Conservation (phyloP, 768 basidiomycete species). For the Artomyces pyxidatus region DNA sequence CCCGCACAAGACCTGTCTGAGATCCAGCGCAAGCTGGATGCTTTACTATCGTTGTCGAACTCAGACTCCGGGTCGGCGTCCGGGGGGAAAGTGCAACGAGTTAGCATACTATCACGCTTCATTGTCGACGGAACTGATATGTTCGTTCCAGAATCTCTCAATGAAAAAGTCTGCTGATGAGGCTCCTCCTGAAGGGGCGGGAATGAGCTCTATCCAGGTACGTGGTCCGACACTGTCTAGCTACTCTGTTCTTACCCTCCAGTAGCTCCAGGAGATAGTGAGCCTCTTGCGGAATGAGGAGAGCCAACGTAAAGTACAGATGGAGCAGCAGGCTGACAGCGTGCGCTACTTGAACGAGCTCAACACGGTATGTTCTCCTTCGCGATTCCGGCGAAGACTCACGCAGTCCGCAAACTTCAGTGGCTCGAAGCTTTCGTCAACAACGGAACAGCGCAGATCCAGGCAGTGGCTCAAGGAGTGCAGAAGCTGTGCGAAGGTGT, state of each 20-base stretch:
- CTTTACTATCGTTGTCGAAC: slow-evolving; percentile 22
- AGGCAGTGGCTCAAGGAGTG: slow-evolving; percentile 49
- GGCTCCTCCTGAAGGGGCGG: neutral
- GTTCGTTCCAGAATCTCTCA: neutral
- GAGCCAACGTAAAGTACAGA: slow-evolving; percentile 37
- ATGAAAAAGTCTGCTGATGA: neutral
- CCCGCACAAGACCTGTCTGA: slow-evolving; percentile 19
- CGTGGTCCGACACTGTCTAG: neutral
- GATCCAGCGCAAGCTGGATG: slow-evolving; percentile 32
- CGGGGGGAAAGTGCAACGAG: too few species aligned
- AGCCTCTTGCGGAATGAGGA: slow-evolving; percentile 40
- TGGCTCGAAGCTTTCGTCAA: slow-evolving; percentile 84
- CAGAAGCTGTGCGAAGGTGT: slow-evolving; percentile 52
- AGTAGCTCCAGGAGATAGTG: slow-evolving; percentile 38
- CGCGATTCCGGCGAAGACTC: too few species aligned
- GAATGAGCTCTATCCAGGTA: neutral
- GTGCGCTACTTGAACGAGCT: slow-evolving; percentile 74
- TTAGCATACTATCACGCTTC: too few species aligned
- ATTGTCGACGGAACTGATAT: too few species aligned
- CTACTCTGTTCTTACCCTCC: neutral
- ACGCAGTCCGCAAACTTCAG: too few species aligned
- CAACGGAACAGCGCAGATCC: slow-evolving; percentile 66
- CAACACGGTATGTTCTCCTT: slow-evolving; percentile 57
- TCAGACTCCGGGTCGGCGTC: slow-evolving; percentile 8
- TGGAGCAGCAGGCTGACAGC: slow-evolving; percentile 66